Evolutionary conservation across 805 yeast genomes (phyloP).

Genomic region (Sugiyamaella americana): DNA sequence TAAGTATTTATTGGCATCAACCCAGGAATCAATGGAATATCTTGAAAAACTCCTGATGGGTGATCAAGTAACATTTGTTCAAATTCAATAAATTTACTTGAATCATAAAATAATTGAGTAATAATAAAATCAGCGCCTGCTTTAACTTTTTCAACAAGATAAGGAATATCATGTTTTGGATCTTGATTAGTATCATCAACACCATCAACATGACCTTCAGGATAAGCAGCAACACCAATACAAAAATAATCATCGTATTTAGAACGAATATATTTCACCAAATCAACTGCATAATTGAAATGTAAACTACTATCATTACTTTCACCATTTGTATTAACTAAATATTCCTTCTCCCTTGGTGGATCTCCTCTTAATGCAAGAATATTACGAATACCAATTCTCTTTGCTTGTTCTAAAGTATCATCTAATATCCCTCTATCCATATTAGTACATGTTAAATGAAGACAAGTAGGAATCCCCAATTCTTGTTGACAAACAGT

Average conservation of each 20-base stretch:
- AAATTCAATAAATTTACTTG: conserved; percentile 63
- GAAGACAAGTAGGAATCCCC: conserved; percentile 86
- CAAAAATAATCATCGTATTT: conserved; percentile 78
- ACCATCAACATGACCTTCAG: conserved; percentile 95
- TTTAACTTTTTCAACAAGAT: conserved; percentile 69
- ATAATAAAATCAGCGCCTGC: conserved; percentile 95
- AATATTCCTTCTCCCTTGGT: conserved; percentile 65
- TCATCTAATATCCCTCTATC: conserved; percentile 67
- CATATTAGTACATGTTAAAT: conserved; percentile 93
- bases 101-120: conserved; percentile 88
- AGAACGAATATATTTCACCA: conserved; percentile 70
- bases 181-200: conserved; percentile 67
- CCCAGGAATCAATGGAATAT: conserved; percentile 72
- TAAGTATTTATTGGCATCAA: conserved; percentile 87
- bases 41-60: conserved; percentile 33
- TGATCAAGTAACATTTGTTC: conserved; percentile 38
- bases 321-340: conserved; percentile 31
- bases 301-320: conserved; percentile 41
- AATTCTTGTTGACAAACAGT: conserved; percentile 66
- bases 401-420: conserved; percentile 66
- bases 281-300: conserved; percentile 76
- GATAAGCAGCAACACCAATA: conserved; percentile 95
- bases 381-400: conserved; percentile 77
- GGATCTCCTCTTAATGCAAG: conserved; percentile 96
- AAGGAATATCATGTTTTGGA: conserved; percentile 66